Percentiles rank a stretch among this genome's conserved stretches.
Conservation (phyloP, 139 green algal genomes). For the Chlorella sp. region DNA sequence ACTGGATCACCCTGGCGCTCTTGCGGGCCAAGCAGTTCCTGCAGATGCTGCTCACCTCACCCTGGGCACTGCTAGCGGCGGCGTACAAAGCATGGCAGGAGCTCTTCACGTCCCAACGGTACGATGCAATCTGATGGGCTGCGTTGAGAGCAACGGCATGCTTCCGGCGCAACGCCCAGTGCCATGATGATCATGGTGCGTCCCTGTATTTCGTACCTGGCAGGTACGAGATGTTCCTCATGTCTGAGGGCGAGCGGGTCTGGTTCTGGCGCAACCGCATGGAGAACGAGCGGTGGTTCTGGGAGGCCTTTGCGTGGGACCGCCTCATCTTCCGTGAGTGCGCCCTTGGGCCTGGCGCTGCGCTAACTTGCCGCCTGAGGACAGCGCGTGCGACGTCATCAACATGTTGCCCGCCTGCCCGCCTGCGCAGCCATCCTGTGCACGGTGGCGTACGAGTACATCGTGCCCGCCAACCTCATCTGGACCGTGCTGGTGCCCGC, state of each 20-base stretch:
- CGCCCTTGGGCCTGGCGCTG: too few relatives aligned
- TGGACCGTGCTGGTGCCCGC: conserved; percentile 43
- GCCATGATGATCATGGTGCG: too few relatives aligned
- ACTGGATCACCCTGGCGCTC: not conserved
- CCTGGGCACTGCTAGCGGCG: not conserved
- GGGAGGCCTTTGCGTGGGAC: conserved; percentile 45
- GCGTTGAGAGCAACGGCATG: too few relatives aligned
- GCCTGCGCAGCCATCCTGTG: conserved; percentile 29
- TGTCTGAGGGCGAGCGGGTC: conserved; percentile 47
- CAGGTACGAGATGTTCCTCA: conserved; percentile 50
- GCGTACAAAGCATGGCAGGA: not conserved
- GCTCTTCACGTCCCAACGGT: not conserved
- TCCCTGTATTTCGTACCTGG: too few relatives aligned
- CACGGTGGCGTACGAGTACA: conserved; percentile 32
- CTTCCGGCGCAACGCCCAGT: too few relatives aligned
- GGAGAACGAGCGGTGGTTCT: conserved; percentile 61
- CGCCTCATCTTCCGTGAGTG: conserved; percentile 34
- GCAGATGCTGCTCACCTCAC: not conserved
- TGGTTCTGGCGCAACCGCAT: conserved; percentile 52
- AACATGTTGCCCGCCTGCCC: too few relatives aligned
- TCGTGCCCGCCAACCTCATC: conserved; percentile 45
- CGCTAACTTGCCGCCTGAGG: too few relatives aligned
- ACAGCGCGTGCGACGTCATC: not conserved
- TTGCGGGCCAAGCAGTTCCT: not conserved
- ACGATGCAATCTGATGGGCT: too few relatives aligned